Conservation (phyloP, 169 alveolate genomes). For the Cystoisospora suis region DNA sequence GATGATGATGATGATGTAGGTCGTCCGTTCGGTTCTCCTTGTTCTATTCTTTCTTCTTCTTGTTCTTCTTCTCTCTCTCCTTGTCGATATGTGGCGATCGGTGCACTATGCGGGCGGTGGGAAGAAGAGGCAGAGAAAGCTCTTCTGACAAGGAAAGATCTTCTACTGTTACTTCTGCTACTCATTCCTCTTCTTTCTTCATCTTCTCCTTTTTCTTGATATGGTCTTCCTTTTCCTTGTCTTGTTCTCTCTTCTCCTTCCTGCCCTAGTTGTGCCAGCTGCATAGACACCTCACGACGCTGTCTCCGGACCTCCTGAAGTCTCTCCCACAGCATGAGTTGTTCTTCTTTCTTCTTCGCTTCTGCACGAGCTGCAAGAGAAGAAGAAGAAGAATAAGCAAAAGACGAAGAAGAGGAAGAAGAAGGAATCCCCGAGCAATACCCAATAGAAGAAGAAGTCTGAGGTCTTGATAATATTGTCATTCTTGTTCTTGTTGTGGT, state of each 20-base stretch:
- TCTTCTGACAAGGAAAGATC: neutral
- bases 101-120: no score
- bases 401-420: neutral
- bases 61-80: no score
- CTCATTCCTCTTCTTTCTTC: neutral
- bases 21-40: no score
- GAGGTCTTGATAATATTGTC: no score
- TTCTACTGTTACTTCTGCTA: neutral
- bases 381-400: neutral
- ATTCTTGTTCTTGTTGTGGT: no score
- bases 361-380: slow-evolving; percentile 27
- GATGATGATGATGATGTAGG: no score
- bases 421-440: no score
- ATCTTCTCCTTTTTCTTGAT: neutral
- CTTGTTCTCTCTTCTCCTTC: neutral
- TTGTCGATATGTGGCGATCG: no score
- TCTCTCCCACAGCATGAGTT: neutral
- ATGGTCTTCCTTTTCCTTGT: neutral
- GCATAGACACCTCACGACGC: neutral
- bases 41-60: no score
- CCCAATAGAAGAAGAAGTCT: no score
- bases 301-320: slow-evolving; percentile 5
- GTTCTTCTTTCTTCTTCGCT: neutral
- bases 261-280: neutral
- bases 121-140: no score